Base-by-base conservation (phyloP, 768 basidiomycete species). In the Leccinum olivaceopallidum region DNA sequence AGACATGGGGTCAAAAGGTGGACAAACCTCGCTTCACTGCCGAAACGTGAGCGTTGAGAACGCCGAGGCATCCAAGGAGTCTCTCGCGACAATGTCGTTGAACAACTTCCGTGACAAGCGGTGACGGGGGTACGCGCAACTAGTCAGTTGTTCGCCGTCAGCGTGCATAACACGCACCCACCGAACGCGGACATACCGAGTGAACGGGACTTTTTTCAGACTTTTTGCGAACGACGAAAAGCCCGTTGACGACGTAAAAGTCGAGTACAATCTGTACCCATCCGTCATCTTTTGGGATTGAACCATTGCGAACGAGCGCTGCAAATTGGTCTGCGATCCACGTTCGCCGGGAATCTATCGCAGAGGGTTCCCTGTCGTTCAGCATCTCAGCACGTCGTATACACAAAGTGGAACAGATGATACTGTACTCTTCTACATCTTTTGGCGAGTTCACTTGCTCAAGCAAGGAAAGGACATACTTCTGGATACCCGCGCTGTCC, bases 281-380 rank as follows among this genome's bases (percentile, higher is more conserved):
- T 37, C 24, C 24, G 24, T 24, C 24, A 3, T 96, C 94, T 69
- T 92, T 94, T 5, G 89, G 91, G 52, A 95, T 83, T 1, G 85
- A 81, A 13, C 86, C 85, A 69, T 94, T 95, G 47, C 88, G 87
- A 63, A 95, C 78, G 32, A 97, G 83, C 5, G 84, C 81, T 14
- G 83, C 79, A 20, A 97, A 78, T 74, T 98, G 96, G 52, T 97
- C 94, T 53, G 91, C 81, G 34, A 92, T 85, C 96, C 96, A 99
- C 28, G 74, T 72, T 58, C 94, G 78, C 58, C 87, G 81, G 3
- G 82, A 77, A 60, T 85, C 84, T 26, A 84, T 75, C 12, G 75
- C 75, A 55, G 78, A 65, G 60, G 84, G 80, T 47, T 75, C 67
- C 58, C 85, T 85, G 60, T 54, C 49, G 20, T n/a, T 50, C 58